These are phyloP conservation scores for Botrytis elliptica DNA, from an alignment of 2,329 filamentous ascomycete species.

Conservation along the genomic window DNA sequence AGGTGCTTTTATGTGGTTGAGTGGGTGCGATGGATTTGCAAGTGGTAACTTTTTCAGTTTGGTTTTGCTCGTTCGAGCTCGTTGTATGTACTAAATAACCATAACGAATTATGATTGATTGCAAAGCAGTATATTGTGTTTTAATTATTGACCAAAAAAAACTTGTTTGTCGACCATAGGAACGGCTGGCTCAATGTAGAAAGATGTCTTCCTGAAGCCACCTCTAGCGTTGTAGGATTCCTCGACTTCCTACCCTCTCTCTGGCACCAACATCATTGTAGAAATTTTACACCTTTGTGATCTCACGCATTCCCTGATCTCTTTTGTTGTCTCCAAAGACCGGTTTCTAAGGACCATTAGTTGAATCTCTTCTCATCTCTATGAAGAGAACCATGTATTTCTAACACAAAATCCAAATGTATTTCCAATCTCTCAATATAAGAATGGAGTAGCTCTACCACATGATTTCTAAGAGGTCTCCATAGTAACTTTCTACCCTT, in stretches of 20 bases:
- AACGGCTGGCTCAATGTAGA: too few species aligned
- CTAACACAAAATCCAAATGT: background rate
- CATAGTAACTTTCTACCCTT: background rate
- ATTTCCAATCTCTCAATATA: background rate
- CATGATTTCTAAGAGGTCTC: background rate
- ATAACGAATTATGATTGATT: background rate
- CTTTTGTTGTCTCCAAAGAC: background rate
- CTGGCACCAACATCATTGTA: background rate
- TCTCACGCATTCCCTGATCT: accelerated
- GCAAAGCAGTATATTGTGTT: accelerated
- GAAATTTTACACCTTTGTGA: background rate
- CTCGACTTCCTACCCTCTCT: background rate
- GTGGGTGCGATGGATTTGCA: background rate
- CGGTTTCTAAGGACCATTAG: accelerated
- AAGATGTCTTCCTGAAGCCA: too few species aligned
- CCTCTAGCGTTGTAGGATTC: too few species aligned
- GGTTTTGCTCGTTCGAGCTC: background rate
- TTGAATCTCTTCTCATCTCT: background rate
- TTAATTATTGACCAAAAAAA: background rate
- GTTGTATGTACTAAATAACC: background rate
- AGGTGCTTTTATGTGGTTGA: background rate
- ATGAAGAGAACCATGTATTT: accelerated
- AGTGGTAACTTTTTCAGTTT: background rate
- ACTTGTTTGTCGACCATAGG: background rate
- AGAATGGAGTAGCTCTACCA: background rate